phyloP scores from a whole-genome alignment of 176 grass and related monocot species.

The Lolium multiflorum region DNA sequence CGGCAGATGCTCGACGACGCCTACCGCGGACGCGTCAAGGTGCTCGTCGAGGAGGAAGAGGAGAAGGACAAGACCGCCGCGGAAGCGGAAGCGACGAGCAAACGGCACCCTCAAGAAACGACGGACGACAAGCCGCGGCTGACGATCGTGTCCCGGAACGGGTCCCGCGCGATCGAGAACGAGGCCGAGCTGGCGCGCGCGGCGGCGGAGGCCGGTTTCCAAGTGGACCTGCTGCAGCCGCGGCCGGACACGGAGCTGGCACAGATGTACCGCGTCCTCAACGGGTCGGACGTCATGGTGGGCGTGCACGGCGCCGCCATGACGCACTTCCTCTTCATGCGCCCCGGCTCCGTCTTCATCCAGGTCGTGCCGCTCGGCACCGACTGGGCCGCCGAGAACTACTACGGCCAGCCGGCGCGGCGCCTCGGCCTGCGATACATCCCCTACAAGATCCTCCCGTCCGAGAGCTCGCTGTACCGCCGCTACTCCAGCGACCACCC shows the following conservation, averaged over 20 bases:
- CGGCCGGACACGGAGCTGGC: conserved; percentile 67
- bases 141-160: conserved; percentile 65
- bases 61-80: neutral
- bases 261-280: conserved; percentile 62
- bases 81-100: neutral
- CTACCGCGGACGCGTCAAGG: conserved; percentile 44
- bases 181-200: conserved; percentile 46
- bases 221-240: conserved; percentile 51
- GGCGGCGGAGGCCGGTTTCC: conserved; percentile 49
- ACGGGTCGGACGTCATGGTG: conserved; percentile 75
- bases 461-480: conserved; percentile 60
- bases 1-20: conserved; percentile 63
- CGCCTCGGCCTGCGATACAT: conserved; percentile 70
- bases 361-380: conserved; percentile 78
- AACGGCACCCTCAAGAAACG: neutral
- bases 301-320: conserved; percentile 96
- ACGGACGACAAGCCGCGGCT: conserved; percentile 49
- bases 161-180: conserved; percentile 71
- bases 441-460: conserved; percentile 58
- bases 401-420: conserved; percentile 64
- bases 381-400: conserved; percentile 77
- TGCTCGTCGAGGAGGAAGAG: conserved; percentile 45
- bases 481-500: conserved; percentile 55
- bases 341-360: conserved; percentile 66
- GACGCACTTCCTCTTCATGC: conserved; percentile 94